phyloP scores from a whole-genome alignment of 2,329 filamentous ascomycete genomes.

The Cadophora luteo-olivacea region DNA sequence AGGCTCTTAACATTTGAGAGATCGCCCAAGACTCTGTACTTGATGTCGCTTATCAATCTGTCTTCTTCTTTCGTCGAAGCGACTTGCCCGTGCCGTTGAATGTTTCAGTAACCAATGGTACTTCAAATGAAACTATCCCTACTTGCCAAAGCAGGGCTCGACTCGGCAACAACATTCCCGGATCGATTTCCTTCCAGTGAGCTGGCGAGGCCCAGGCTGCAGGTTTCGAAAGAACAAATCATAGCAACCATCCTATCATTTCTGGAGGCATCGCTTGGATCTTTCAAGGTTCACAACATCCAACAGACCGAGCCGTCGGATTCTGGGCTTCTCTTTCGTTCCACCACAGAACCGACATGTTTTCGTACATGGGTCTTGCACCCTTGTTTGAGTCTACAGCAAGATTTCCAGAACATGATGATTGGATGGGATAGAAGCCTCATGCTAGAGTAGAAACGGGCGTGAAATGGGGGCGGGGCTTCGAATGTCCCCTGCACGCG shows the following conservation, averaged over 20 bases:
- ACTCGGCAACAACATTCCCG: background rate
- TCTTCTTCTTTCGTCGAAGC: background rate
- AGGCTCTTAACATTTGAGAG: background rate
- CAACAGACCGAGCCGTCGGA: background rate
- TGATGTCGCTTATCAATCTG: background rate
- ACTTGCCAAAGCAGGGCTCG: background rate
- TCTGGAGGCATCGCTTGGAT: background rate
- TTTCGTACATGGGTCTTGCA: background rate
- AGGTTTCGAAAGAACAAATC: background rate
- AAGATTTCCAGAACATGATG: background rate
- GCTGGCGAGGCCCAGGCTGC: background rate
- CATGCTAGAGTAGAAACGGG: background rate
- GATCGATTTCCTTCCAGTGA: background rate
- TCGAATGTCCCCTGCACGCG: background rate
- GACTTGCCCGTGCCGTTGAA: background rate
- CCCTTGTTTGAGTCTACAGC: background rate
- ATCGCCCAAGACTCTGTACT: background rate
- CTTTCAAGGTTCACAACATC: background rate
- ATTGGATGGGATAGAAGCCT: slow-evolving; percentile 8
- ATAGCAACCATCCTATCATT: background rate
- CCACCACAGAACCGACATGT: background rate
- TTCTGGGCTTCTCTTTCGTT: background rate
- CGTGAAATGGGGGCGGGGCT: background rate
- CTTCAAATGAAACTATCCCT: background rate
- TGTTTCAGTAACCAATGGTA: slow-evolving; percentile 1